Evolutionary conservation across 2,329 filamentous ascomycete species (phyloP).

Genomic region (Xylariaceae sp.): DNA sequence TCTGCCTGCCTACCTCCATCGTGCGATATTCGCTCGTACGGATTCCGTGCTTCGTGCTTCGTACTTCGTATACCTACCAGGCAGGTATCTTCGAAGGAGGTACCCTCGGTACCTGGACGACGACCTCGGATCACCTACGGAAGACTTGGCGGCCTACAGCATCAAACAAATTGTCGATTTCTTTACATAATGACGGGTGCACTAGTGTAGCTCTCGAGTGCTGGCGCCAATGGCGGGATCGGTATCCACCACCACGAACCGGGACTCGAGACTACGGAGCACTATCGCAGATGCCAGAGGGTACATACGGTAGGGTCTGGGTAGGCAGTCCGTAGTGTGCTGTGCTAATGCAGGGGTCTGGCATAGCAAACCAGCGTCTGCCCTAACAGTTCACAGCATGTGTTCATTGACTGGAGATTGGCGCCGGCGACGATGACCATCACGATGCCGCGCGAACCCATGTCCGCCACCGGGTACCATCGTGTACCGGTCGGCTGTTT

Average conservation of each 20-base stretch:
- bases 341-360: conserved; percentile 8
- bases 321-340: background rate
- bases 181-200: background rate
- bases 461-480: background rate
- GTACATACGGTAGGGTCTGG: no score
- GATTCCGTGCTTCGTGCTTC: background rate
- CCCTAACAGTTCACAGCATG: background rate
- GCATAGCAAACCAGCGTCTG: conserved; percentile 2
- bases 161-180: background rate
- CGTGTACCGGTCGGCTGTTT: background rate
- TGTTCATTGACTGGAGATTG: conserved; percentile 10
- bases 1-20: background rate
- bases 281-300: background rate
- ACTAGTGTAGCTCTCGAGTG: conserved; percentile 1
- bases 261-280: conserved; percentile 2
- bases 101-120: background rate
- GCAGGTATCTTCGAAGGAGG: no score
- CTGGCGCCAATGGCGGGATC: conserved; percentile 12
- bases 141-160: background rate
- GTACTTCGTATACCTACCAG: background rate
- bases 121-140: background rate
- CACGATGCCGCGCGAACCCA: conserved; percentile 14
- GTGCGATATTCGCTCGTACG: background rate
- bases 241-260: conserved; percentile 2
- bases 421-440: conserved; percentile 20